Conservation (phyloP, 176 grass and related monocot genomes). For the Carex parvula region DNA sequence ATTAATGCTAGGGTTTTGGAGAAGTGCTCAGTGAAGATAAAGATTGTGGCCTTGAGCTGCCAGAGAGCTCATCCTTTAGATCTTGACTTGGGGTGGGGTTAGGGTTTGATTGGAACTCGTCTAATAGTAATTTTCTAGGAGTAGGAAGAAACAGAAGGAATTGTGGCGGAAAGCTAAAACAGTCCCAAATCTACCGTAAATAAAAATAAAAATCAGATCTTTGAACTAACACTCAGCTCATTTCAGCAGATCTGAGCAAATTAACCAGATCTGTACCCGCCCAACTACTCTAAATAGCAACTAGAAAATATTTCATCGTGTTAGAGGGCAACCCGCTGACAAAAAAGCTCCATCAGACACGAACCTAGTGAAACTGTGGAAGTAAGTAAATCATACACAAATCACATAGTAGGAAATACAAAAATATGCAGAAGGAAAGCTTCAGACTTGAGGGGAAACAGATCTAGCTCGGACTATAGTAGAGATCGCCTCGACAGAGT, state of each 20-base stretch:
- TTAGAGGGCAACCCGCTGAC: neutral
- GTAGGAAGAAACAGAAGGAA: neutral
- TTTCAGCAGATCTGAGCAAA: constrained; percentile 23
- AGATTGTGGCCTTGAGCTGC: neutral
- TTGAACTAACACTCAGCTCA: constrained; percentile 17
- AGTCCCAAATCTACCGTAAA: neutral
- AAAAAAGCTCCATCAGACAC: neutral
- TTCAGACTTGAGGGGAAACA: neutral
- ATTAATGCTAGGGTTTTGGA: constrained; percentile 23
- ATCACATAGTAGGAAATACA: constrained; percentile 2
- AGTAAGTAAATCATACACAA: neutral
- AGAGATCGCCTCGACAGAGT: neutral
- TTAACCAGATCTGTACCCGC: constrained; percentile 15
- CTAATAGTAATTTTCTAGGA: neutral
- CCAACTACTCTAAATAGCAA: neutral
- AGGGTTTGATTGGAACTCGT: neutral
- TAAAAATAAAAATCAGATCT: constrained; percentile 3
- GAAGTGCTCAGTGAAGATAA: neutral
- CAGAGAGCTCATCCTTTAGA: constrained; percentile 14
- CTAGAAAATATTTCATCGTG: neutral
- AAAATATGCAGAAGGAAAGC: neutral
- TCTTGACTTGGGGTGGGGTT: neutral
- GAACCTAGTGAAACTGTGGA: neutral
- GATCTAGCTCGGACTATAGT: neutral
- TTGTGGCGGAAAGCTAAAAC: neutral